Evolutionary conservation across 805 yeast genomes (phyloP).

Genomic region (Yamadazyma tumulicola): DNA sequence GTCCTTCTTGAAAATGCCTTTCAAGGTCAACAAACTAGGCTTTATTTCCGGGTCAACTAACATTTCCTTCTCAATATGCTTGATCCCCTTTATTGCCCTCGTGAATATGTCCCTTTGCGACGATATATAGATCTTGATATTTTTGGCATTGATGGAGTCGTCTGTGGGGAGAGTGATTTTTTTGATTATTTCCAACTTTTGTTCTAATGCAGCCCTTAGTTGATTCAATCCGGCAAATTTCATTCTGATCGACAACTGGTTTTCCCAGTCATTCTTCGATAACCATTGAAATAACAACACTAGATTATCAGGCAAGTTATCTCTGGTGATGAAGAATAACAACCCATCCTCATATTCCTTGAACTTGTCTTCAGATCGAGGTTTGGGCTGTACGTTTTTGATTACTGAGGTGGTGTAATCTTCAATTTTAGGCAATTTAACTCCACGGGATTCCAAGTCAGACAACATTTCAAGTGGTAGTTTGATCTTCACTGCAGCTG

Average conservation of each 20-base stretch:
- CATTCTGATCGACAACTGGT: conserved; percentile 46
- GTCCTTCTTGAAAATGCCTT: conserved; percentile 55
- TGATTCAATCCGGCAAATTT: conserved; percentile 59
- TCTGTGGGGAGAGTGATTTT: conserved; percentile 7
- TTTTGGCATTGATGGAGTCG: conserved; percentile 5
- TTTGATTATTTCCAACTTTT: conserved; percentile 41
- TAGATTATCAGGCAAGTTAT: conserved; percentile 41
- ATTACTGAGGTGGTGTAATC: conserved; percentile 40
- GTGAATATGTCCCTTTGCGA: conserved; percentile 50
- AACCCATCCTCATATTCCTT: conserved; percentile 27
- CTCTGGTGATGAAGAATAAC: conserved; percentile 36
- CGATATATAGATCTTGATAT: conserved; percentile 44
- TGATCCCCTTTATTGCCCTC: conserved; percentile 41
- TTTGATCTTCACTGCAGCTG: conserved; percentile 57
- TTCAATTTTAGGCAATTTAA: conserved; percentile 31
- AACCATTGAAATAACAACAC: conserved; percentile 53
- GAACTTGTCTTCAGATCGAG: conserved; percentile 7
- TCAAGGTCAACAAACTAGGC: conserved; percentile 49
- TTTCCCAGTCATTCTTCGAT: conserved; percentile 49
- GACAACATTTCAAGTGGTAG: conserved; percentile 36
- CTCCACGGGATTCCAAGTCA: conserved; percentile 32
- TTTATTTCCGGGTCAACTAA: conserved; percentile 39
- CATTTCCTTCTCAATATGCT: conserved; percentile 43
- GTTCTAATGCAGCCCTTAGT: conserved; percentile 46
- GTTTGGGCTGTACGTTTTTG: conserved; percentile 5